Evolutionary conservation across 2,329 filamentous ascomycete genomes (phyloP), one percentile per base, ranked within the genome.

Genomic region (Xylaria arbuscula): DNA sequence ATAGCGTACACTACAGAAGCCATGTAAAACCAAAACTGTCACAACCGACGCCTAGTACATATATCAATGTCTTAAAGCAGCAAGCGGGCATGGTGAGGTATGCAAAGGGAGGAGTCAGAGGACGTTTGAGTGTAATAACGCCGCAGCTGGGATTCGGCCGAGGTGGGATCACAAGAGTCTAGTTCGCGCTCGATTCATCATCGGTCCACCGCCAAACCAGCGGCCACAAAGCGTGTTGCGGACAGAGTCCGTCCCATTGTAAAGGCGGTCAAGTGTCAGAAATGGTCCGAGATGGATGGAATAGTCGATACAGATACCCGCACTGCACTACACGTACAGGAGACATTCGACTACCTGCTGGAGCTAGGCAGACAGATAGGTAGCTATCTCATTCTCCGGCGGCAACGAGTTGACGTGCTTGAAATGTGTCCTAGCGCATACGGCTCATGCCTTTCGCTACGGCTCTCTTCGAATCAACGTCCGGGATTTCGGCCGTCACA

Each of bases 391-490:
- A 24, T 66, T 70, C 68, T 72, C 70, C 73, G 72, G 69, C 72
- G 72, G 71, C 74, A 72, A 62, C 72, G 51, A 74, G 67, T 69
- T 60, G 58, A 68, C 65, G 59, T 69, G 65, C 58, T 67, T 68
- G 17, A 66, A 63, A 55, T 61, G 58, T 61, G 59, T 53, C 58
- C 57, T 58, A 60, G 65, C 64, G 70, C 70, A 70, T 67, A 71
- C 63, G 64, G 64, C 63, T 60, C 64, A 57, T 67, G 61, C 66
- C 69, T 66, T 60, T 72, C 56, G 66, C 66, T 57, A 68, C 65
- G 42, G 32, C 9, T 54, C 40, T 70, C 70, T 76, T 75, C 75
- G 74, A 76, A 76, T 76, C 74, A 76, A 62, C 57, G 67, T 63
- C 53, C 38, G 58, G 66, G 67, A 74, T 71, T 67, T 63, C 62